Conservation (phyloP, 1,284 basidiomycete species). For the Mycena citricolor region DNA sequence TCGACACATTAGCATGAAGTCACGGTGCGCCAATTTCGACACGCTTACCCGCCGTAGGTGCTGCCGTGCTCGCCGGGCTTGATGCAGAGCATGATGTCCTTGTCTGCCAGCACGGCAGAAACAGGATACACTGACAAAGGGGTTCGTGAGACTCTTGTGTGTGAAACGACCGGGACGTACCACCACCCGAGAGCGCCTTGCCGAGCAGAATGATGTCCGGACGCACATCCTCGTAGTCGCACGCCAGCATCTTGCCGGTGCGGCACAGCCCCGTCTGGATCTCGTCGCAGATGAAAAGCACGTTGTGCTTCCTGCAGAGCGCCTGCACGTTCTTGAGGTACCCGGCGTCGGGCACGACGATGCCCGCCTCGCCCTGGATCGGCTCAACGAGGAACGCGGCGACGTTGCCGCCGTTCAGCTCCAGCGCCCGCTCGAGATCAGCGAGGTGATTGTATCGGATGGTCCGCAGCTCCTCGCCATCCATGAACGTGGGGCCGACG, state of each 20-base stretch:
- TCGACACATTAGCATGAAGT: too few relatives aligned
- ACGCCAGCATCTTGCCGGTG: conserved; percentile 87
- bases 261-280: conserved; percentile 91
- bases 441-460: conserved; percentile 84
- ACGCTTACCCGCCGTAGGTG: conserved; percentile 89
- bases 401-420: conserved; percentile 79
- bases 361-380: conserved; percentile 99
- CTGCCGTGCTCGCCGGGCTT: conserved; percentile 98
- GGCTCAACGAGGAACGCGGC: conserved; percentile 97
- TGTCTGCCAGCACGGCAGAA: conserved; percentile 89
- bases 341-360: conserved; percentile 89
- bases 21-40: too few relatives aligned
- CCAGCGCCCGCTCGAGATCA: conserved; percentile 82
- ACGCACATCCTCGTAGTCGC: conserved; percentile 85
- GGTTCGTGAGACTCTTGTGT: conserved; percentile 2
- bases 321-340: conserved; percentile 80
- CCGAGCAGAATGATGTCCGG: conserved; percentile 95
- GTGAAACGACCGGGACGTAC: conserved; percentile 39
- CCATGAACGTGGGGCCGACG: conserved; percentile 77
- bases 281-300: conserved; percentile 95
- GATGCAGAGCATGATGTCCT: conserved; percentile 93
- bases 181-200: conserved; percentile 93
- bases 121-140: conserved; percentile 83
- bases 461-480: conserved; percentile 45
- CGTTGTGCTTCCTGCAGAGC: conserved; percentile 92